These are phyloP conservation scores for Pseudognaphalium luteoalbum DNA, from an alignment of 129 eudicot species.

Conservation along the genomic window DNA sequence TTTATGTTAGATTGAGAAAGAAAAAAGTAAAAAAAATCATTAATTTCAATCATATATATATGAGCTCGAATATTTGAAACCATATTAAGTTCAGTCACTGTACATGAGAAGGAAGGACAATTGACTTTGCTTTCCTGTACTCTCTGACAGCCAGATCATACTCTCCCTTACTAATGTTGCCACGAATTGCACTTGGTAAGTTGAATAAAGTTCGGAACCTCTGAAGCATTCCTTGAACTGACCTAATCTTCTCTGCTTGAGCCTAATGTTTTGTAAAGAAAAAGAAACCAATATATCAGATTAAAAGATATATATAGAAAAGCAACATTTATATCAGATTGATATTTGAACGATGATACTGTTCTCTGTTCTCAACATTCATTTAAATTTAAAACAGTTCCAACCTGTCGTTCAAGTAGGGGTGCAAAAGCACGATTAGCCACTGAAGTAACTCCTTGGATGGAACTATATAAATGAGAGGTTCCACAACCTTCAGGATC, in stretches of 20 bases:
- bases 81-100: constrained; percentile 21
- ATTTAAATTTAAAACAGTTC: constrained; percentile 21
- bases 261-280: constrained; percentile 50
- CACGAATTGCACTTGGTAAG: constrained; percentile 95
- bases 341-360: neutral
- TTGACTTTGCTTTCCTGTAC: constrained; percentile 98
- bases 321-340: neutral
- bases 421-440: constrained; percentile 96
- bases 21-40: too few relatives aligned
- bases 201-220: constrained; percentile 92
- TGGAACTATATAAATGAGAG: constrained; percentile 63
- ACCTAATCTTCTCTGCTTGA: constrained; percentile 96
- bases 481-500: constrained; percentile 99
- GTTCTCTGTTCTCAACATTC: neutral
- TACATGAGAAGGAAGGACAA: constrained; percentile 98
- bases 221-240: constrained; percentile 99
- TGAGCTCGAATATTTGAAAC: neutral
- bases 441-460: constrained; percentile 79
- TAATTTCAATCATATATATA: too few relatives aligned
- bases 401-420: constrained; percentile 95
- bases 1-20: too few relatives aligned
- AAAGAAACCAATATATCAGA: neutral
- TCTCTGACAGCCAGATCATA: constrained; percentile 98
- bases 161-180: constrained; percentile 89
- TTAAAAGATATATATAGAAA: neutral